Base-by-base conservation (phyloP, 352 stramenopile species). In the Phytophthora chlamydospora region DNA sequence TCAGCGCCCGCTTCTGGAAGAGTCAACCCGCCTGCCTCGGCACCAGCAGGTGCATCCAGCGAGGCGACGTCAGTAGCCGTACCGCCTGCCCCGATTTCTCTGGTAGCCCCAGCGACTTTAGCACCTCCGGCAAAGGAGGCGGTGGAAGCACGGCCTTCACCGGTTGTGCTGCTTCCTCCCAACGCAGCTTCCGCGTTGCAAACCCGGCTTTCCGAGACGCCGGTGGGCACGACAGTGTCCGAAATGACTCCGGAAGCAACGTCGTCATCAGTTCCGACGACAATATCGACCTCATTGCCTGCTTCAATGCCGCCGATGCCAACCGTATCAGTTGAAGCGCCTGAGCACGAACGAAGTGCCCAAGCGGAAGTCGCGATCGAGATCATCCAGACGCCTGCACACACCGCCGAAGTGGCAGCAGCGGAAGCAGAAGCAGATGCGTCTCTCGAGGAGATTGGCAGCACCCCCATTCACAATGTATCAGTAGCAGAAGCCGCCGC, bases 391-490 rank as follows among this genome's bases (percentile, higher is more conserved):
- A 73, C 68, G 14, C 68, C 68, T 65, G 53, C 63, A 27, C 63
- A 73, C 24, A 56, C 39, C 31, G 31, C 44, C 33, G 54, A 68
- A 31, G 34, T 52, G 48, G 44, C 39, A 19, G 46, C 51, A 13
- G 61, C 65, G 41, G 65, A 68, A 68, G 54, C 24, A 32, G 36
- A 32, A 54, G 43, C 46, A 13, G 68, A 74, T 14, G 42, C 34
- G 33, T 75, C 73, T 43, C 49, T 78, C 14, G 71, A 80, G 10
- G 67, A 76, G 34, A 80, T 78, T 27, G 69, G 55, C 35, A 76
- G 59, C 39, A 76, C 58, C 33, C 54, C 70, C 42, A 78, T 82
- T 47, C 69, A 85, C 63, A 85, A 78, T 78, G 73, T 85, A 74
- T 68, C 70, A 74, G 53, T 78, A 69, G 45, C 66, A 58, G 62